Conservation (phyloP, 768 basidiomycete genomes). For the Mycena kentingensis region DNA sequence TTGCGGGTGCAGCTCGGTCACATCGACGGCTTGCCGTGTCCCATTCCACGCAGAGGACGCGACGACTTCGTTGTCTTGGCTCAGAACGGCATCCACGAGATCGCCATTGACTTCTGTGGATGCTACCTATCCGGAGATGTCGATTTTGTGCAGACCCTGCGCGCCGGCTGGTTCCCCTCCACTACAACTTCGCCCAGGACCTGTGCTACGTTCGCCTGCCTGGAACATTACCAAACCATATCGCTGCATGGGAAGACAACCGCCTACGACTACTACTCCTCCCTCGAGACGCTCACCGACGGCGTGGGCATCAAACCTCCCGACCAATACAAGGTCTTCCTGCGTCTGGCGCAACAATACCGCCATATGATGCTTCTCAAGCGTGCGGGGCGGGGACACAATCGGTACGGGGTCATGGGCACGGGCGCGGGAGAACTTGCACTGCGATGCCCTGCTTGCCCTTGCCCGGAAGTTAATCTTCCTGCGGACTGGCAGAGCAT, state of each 20-base stretch:
- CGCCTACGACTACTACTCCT: neutral
- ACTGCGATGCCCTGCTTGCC: constrained; percentile 34
- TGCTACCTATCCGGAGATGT: neutral
- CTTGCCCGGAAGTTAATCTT: constrained; percentile 32
- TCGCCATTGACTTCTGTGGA: constrained; percentile 5
- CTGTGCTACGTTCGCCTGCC: neutral
- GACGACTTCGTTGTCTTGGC: neutral
- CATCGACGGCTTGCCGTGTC: neutral
- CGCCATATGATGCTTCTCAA: constrained; percentile 28
- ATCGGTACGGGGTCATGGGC: constrained; percentile 14
- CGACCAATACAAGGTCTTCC: neutral
- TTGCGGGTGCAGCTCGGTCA: neutral
- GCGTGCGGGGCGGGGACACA: constrained; percentile 29
- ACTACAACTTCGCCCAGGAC: constrained; percentile 1
- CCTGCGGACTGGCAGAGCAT: constrained; percentile 24
- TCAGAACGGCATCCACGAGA: constrained; percentile 4
- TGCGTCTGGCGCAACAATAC: constrained; percentile 24
- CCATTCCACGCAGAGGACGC: neutral
- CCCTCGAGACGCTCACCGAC: neutral
- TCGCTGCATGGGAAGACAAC: neutral
- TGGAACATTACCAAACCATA: constrained; percentile 1
- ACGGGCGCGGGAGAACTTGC: constrained; percentile 31
- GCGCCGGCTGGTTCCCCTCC: constrained; percentile 1
- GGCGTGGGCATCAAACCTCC: neutral
- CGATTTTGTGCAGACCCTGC: neutral